Percentiles rank a stretch among this genome's conserved stretches.
phyloP scores from a whole-genome alignment of 495 filamentous ascomycete genomes.

The Sphaerosporella brunnea region DNA sequence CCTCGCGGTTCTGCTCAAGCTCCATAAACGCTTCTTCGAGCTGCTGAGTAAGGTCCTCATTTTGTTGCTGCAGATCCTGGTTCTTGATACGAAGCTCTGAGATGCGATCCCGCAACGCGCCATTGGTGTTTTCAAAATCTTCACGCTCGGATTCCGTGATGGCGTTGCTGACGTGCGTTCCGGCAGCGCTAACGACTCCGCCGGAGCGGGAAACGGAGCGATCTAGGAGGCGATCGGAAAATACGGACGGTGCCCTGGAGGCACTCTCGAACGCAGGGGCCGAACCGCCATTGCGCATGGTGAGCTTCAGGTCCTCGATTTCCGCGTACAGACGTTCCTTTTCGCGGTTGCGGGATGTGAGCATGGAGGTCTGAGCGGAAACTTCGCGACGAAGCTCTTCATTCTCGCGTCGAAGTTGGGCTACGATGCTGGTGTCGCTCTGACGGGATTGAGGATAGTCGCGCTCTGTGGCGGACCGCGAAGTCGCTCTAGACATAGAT shows the following conservation, averaged over 20 bases:
- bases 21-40: slow-evolving; percentile 32
- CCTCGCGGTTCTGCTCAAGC: slow-evolving; percentile 46
- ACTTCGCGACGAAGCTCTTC: slow-evolving; percentile 81
- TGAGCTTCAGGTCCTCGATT: slow-evolving; percentile 88
- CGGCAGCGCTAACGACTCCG: slow-evolving; percentile 31
- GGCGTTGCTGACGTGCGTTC: slow-evolving; percentile 25
- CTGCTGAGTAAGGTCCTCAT: too few relatives aligned
- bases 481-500: slow-evolving; percentile 46
- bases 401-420: slow-evolving; percentile 55
- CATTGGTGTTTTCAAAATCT: slow-evolving; percentile 63
- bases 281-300: slow-evolving; percentile 39
- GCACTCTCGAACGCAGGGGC: slow-evolving; percentile 11
- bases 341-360: slow-evolving; percentile 86
- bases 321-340: slow-evolving; percentile 90
- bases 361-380: slow-evolving; percentile 90
- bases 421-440: slow-evolving; percentile 26
- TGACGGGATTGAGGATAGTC: slow-evolving; percentile 33
- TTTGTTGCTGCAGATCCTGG: slow-evolving; percentile 59
- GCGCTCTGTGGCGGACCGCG: slow-evolving; percentile 43
- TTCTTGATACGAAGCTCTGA: slow-evolving; percentile 71
- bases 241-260: slow-evolving; percentile 31
- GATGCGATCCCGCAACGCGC: slow-evolving; percentile 67
- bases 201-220: slow-evolving; percentile 76
- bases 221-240: slow-evolving; percentile 66
- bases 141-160: slow-evolving; percentile 70